phyloP scores from a whole-genome alignment of 1,284 basidiomycete genomes.

The Melampsora allii-populina region DNA sequence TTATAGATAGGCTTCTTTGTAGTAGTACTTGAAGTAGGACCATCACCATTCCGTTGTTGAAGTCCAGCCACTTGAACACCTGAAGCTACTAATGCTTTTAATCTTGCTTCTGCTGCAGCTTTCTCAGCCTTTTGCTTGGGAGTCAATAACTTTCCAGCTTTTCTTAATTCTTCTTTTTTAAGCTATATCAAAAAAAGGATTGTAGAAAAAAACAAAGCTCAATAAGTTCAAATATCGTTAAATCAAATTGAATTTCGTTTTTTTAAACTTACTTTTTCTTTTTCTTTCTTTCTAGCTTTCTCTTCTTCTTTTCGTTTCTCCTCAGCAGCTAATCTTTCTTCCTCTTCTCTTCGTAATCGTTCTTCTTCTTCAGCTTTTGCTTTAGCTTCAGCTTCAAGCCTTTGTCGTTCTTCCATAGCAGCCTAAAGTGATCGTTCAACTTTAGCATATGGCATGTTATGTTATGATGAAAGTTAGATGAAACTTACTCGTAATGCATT shows the following conservation, averaged over 20 bases:
- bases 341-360: conserved; percentile 64
- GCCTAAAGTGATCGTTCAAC: conserved; percentile 4
- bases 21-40: conserved; percentile 55
- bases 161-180: conserved; percentile 77
- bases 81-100: conserved; percentile 82
- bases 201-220: neutral
- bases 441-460: neutral
- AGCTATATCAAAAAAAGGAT: conserved; percentile 58
- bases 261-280: conserved; percentile 46
- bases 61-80: conserved; percentile 86
- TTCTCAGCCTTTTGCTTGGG: conserved; percentile 96
- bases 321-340: conserved; percentile 57
- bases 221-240: conserved; percentile 20
- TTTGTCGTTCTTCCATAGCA: conserved; percentile 55
- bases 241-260: conserved; percentile 9
- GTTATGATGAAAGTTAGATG: conserved; percentile 36
- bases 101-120: conserved; percentile 83
- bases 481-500: conserved; percentile 58
- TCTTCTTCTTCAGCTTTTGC: conserved; percentile 76
- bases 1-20: conserved; percentile 74
- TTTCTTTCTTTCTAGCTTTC: conserved; percentile 51
- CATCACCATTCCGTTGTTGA: conserved; percentile 58
- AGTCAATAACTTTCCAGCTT: conserved; percentile 83
- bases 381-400: conserved; percentile 43
- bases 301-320: conserved; percentile 69